A percentile compares a stretch with the other conserved stretches of the same genome.
Evolutionary conservation across 148 eudicot species (phyloP).

Genomic region (Hydrangea macrophylla): DNA sequence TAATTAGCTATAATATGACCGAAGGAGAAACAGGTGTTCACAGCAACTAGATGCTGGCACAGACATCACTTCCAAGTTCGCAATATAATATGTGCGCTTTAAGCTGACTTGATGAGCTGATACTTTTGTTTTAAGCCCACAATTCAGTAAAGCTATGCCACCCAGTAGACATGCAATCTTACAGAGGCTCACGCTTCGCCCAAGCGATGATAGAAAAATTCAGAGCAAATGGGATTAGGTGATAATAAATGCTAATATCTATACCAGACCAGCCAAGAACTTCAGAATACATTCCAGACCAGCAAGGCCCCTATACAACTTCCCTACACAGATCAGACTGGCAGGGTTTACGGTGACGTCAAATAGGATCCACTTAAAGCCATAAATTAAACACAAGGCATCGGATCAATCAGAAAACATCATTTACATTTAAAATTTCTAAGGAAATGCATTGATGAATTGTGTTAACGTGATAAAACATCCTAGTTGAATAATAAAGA

Average conservation of each 20-base stretch:
- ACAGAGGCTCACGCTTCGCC: neutral
- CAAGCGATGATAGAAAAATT: neutral
- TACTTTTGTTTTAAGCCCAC: too few species aligned
- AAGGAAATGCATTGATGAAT: neutral
- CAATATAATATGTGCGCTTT: neutral
- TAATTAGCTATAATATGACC: neutral
- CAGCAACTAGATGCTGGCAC: neutral
- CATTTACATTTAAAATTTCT: too few species aligned
- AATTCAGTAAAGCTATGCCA: too few species aligned
- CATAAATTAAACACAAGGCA: neutral
- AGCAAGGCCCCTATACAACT: too few species aligned
- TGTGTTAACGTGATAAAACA: neutral
- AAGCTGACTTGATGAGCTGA: neutral
- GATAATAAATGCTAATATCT: neutral
- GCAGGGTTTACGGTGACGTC: neutral
- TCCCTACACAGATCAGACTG: neutral
- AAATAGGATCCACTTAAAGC: neutral
- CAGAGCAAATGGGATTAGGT: neutral
- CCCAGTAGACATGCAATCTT: too few species aligned
- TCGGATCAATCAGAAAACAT: neutral
- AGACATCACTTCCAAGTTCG: neutral
- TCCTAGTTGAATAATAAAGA: neutral
- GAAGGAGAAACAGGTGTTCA: neutral
- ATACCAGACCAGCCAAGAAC: neutral
- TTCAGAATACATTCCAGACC: too few species aligned